Evolutionary conservation across 345 rosid genomes (phyloP).

Genomic region (Syzygium oleosum): DNA sequence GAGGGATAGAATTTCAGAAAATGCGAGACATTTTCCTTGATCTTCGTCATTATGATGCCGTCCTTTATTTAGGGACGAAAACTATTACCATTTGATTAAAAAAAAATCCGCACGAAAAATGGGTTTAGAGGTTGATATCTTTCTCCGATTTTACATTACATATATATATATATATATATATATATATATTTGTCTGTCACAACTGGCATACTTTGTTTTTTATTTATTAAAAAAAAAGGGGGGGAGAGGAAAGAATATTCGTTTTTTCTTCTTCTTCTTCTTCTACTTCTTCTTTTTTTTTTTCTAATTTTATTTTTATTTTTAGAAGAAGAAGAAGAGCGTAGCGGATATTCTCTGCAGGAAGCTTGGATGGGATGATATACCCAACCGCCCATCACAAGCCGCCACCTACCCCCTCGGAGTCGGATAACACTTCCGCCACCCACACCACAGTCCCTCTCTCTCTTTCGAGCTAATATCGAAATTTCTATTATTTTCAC

Average conservation of each 20-base stretch:
- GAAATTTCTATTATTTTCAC: not conserved
- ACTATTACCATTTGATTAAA: not conserved
- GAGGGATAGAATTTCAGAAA: too few species aligned
- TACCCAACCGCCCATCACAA: constrained; percentile 1
- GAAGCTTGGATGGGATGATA: not conserved
- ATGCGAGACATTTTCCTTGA: too few species aligned
- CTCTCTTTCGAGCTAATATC: not conserved
- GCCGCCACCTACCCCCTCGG: not conserved
- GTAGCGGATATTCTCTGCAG: constrained; percentile 1
- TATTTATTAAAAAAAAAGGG: too few species aligned
- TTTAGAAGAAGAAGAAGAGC: not conserved
- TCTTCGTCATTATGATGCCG: not conserved
- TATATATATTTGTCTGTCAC: not conserved
- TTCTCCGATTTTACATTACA: not conserved
- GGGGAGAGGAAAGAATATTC: not conserved
- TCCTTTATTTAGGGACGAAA: not conserved
- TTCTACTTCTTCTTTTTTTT: not conserved
- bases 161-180: too few species aligned
- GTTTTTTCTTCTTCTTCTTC: not conserved
- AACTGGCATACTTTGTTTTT: not conserved
- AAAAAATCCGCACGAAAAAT: not conserved
- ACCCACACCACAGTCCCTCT: not conserved
- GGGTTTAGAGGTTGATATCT: not conserved
- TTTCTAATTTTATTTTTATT: not conserved
- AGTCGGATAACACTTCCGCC: not conserved